Base-by-base conservation (phyloP, 2,329 filamentous ascomycete genomes). In the Colletotrichum liaoningense region DNA sequence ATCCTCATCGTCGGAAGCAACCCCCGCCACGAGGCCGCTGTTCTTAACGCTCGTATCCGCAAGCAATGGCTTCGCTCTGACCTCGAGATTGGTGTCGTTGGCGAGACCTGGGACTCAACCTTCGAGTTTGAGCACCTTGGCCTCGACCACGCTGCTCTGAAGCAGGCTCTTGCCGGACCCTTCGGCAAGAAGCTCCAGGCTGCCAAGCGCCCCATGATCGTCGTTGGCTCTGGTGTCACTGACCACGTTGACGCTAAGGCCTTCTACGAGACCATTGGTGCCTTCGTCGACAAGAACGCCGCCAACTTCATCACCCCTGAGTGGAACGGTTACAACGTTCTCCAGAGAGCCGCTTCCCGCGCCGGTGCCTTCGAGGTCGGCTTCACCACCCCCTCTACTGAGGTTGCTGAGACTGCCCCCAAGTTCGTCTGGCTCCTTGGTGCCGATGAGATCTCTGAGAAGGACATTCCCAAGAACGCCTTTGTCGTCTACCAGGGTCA, bases 401-500 rank as follows among this genome's bases (percentile, higher is more conserved):
- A 91, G 76, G 94, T 97, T 75, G 94, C 95, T 49, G 89, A 94
- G 82, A 96, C 94, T 63, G 94, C 92, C 81, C 93, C 97, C 75
- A 99, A 98, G 89, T 95, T 99, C 80, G 87, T 99, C 81, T 99
- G 96, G 95, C 92, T 99, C 64, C 92, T 99, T 64, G 97, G 95
- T 77, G 97, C 97, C 33, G 97, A 99, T 82, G 97, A 99, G 86
- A 89, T 98, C 81, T 89, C 89, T 76, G 91, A 94, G 77, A 89
- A 91, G 72, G 95, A 98, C 78, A 94, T 99, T 71, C 97, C 97
- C 79, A 97, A 97, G 88, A 94, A 97, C 77, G 95, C 97, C 14
- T 99, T 98, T 81, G 93, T 99, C 75, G 91, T 99, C 79, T 99
- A 99, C 88, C 97, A 99, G 85, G 97, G 97, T 76, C 97, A 99